Base-by-base conservation (phyloP, 257 asterid species). In the Asclepias syriaca region DNA sequence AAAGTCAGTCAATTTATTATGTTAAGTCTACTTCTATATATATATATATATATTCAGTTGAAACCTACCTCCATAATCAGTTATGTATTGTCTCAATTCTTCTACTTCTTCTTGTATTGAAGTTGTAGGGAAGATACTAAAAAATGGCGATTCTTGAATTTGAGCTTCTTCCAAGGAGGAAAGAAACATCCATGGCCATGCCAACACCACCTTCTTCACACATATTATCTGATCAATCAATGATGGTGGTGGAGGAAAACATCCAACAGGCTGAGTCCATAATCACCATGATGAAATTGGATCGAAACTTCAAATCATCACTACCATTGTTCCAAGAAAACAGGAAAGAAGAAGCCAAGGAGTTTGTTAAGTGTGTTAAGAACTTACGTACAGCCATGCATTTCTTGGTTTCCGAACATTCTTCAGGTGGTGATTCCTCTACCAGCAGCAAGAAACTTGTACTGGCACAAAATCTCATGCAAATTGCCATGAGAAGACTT, bases 311-410 rank as follows among this genome's bases (percentile, higher is more conserved):
- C 48, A 7, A 8, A 9, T 43, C 48, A 43, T 43, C 48, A 40
- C 10, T 64, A 65, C 77, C 87, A 0, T 83, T 88, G 67, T 88
- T 88, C 69, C 83, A 78, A 24, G 85, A 85, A 68, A 79, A 81
- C n/a, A 73, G 83, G 53, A 65, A 69, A 14, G 88, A 69, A 14
- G 88, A 88, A 50, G 95, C 87, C 73, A 79, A 65, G 67, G 85
- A 85, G 13, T 88, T 85, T 84, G 69, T 81, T 74, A 64, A 40
- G 19, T 78, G 85, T 14, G 87, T 88, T 0, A 77, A 72, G 66
- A 81, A 76, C 67, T 76, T 90, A 13, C 89, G 88, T 55, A 72
- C 65, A 66, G 87, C 84, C 3, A 89, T 89, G 94, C 88, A 88
- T 74, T 85, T 78, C 79, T 69, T 90, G 73, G 79, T 84, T 27